Evolutionary conservation across 768 basidiomycete species (phyloP), one percentile per base, ranked within the genome.

Genomic region (Tephrocybe sp.): DNA sequence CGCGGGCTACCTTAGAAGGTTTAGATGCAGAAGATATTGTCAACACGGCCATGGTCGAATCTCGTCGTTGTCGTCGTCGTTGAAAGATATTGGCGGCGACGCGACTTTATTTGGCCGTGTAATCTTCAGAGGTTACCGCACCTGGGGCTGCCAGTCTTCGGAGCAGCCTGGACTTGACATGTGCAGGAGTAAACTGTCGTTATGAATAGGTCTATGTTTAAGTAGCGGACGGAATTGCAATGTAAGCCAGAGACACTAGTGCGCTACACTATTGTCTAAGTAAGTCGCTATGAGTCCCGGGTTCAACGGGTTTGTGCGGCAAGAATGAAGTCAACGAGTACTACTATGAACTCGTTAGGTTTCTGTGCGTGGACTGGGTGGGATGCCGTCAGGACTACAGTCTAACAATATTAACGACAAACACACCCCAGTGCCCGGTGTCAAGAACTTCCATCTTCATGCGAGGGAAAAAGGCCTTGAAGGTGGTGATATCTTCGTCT

Each of bases 341-440:
- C 25, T 31, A 64, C 64, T 62, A 64, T 78, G 64, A 81, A 82
- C 44, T 82, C 80, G 38, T 77, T 73, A 5, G 80, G 80, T 80
- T 74, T 75, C 61, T 92, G 88, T 9, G 88, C 84, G 58, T 92
- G 90, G 13, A 92, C 86, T 87, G 9, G 19, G 9, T 13, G 9
- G 15, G 25, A 44, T 24, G 16, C 30, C 31, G 21, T 45, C 31
- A 9, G 28, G 9, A 22, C 15, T 4, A n/a, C 28, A 3, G n/a
- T n/a, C n/a, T 28, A 30, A 28, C 15, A 25, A 3, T 2, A 19
- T 19, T 35, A 41, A 34, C 9, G 12, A 46, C 4, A 47, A 37
- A 39, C 41, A 15, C 60, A 88, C 88, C 86, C 92, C 92, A 94
- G 67, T 95, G 92, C 1, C 83, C 82, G 0, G 89, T 71, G 50